Evolutionary conservation across 2,329 filamentous ascomycete species (phyloP), one percentile per base, ranked within the genome.

Genomic region (Orbilia javanica): DNA sequence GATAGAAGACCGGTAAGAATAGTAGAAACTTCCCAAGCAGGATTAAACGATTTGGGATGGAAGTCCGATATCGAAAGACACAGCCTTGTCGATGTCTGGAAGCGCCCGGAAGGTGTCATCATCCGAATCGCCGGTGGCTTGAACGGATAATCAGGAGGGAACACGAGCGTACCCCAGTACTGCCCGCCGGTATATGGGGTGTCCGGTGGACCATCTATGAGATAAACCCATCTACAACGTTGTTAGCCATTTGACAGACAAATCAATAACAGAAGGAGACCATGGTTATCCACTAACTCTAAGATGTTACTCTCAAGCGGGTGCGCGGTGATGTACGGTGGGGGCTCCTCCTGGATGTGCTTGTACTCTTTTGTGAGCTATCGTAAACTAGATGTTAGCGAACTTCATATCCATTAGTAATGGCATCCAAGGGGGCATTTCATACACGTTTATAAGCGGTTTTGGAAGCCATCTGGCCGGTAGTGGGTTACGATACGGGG

Each of bases 21-120:
- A 0, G 96, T 99, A 68, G 92, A 95, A 6, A 99, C 96, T 83
- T 97, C 95, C 96, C 96, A 99, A 0, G 96, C 94, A 1, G 96
- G 96, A 84, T 99, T 99, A 87, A 98, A 99, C 29, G 92, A 95
- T 84, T 97, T 97, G 3, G 96, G 96, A 83, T 99, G 96, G 85
- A 98, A 99, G 84, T 99, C 96, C 82, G 91, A 95, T 82, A 99
- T 99, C 83, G 93, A 96, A 57, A 99, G 91, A 83, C 96, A 99
- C 22, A 99, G 89, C 62, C 96, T 90, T 13, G 93, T 94, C 1
- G 92, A 96, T 1, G 94, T 93, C 84, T 97, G 93, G 86, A 99
- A 99, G 83, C 96, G 93, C 75, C 96, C 96, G 11, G 92, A 95
- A 1, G 96, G 96, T 0, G 96, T 99, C 87, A 98, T 96, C 96